phyloP scores from a whole-genome alignment of 371 early-diverging fungal species.

The Lichtheimia ornata region DNA sequence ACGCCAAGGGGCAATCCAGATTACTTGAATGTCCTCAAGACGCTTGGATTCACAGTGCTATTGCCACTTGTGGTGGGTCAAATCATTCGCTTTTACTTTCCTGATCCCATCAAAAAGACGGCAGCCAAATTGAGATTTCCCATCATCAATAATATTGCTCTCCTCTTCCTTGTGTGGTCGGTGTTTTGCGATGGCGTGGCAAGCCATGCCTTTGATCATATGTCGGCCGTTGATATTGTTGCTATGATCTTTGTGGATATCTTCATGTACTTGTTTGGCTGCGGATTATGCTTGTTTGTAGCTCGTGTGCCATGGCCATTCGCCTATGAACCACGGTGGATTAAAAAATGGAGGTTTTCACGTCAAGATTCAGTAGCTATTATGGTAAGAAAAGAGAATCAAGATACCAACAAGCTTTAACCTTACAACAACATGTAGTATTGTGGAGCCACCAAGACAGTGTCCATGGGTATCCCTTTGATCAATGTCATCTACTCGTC shows the following conservation, averaged over 20 bases:
- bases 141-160: conserved; percentile 57
- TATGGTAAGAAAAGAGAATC: conserved; percentile 29
- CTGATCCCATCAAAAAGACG: conserved; percentile 46
- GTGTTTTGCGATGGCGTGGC: conserved; percentile 76
- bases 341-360: conserved; percentile 38
- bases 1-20: conserved; percentile 50
- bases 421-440: conserved; percentile 24
- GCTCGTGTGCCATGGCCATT: conserved; percentile 49
- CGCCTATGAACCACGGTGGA: conserved; percentile 29
- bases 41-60: conserved; percentile 63
- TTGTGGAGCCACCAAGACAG: conserved; percentile 77
- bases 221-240: conserved; percentile 56
- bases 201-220: conserved; percentile 49
- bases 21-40: conserved; percentile 52
- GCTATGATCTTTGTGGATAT: conserved; percentile 60
- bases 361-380: conserved; percentile 55
- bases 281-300: conserved; percentile 33
- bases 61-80: conserved; percentile 70
- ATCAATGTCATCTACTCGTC: conserved; percentile 67
- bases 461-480: conserved; percentile 76
- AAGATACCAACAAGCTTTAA: not conserved
- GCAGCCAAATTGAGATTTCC: conserved; percentile 53
- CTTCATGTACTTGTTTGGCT: conserved; percentile 48
- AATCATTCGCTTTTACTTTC: conserved; percentile 58
- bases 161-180: conserved; percentile 70